These are phyloP conservation scores for Leucosporidium scottii DNA, from an alignment of 768 basidiomycete species.

Conservation along the genomic window DNA sequence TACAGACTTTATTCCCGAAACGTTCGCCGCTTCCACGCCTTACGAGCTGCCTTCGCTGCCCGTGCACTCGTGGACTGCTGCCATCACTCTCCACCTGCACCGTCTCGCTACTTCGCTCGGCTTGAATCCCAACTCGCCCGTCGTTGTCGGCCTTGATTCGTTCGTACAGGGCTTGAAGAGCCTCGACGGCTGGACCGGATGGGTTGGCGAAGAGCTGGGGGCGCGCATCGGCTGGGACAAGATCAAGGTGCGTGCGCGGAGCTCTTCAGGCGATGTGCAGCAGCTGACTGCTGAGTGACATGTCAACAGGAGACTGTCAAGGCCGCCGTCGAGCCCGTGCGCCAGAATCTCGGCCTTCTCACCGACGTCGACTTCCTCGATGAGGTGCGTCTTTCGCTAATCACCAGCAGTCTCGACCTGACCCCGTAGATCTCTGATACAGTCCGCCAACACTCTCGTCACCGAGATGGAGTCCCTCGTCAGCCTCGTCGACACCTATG, in stretches of 20 bases:
- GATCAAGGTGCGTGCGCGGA: background rate
- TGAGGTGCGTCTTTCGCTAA: background rate
- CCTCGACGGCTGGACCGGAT: constrained; percentile 27
- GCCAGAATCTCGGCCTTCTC: background rate
- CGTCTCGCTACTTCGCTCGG: constrained; percentile 19
- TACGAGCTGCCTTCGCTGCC: constrained; percentile 17
- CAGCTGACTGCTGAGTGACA: background rate
- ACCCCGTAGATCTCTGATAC: background rate
- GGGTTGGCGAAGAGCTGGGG: constrained; percentile 28
- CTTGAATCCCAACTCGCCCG: background rate
- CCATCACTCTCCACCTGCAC: constrained; percentile 29
- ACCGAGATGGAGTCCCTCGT: constrained; percentile 18
- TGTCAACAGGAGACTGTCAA: background rate
- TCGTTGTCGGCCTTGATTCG: constrained; percentile 11
- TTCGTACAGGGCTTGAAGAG: constrained; percentile 24
- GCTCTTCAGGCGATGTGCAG: background rate
- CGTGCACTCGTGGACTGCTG: constrained; percentile 17
- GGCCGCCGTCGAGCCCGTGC: background rate
- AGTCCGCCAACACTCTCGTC: constrained; percentile 4
- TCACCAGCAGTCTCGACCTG: background rate
- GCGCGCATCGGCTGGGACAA: constrained; percentile 22
- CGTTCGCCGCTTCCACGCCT: background rate
- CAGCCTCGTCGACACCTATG: constrained; percentile 15
- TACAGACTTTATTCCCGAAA: background rate
- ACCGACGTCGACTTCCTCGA: constrained; percentile 23